Evolutionary conservation across 1,284 basidiomycete species (phyloP).

Genomic region (Ganoderma lucidum): DNA sequence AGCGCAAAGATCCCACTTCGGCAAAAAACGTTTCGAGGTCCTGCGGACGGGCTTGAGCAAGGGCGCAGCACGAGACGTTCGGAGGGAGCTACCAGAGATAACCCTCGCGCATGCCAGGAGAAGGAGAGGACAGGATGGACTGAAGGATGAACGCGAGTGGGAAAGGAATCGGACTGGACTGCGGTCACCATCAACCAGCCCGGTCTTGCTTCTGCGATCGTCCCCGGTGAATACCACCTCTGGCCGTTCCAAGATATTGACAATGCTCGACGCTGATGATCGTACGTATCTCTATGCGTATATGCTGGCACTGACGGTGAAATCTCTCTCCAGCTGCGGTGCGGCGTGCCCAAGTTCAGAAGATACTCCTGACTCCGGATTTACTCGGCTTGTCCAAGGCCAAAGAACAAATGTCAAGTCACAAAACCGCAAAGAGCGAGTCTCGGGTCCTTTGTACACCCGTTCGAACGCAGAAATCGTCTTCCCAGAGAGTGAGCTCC

Average conservation of each 20-base stretch:
- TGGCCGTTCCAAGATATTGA: conserved; percentile 33
- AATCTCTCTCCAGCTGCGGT: conserved; percentile 38
- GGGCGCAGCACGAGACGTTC: conserved; percentile 4
- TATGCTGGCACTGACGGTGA: conserved; percentile 5
- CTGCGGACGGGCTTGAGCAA: conserved; percentile 48
- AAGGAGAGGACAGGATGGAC: conserved; percentile 12
- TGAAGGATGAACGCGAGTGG: background rate
- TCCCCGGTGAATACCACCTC: conserved; percentile 12
- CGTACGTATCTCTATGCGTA: conserved; percentile 32
- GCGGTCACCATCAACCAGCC: background rate
- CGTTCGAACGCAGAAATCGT: background rate
- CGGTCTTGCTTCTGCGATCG: conserved; percentile 11
- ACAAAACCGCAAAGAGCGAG: background rate
- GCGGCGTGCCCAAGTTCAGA: conserved; percentile 17
- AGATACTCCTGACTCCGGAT: conserved; percentile 28
- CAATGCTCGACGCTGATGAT: conserved; percentile 35
- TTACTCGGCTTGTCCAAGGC: conserved; percentile 21
- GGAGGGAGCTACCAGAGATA: conserved; percentile 27
- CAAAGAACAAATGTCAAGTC: background rate
- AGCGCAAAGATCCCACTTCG: conserved; percentile 62
- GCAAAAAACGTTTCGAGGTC: conserved; percentile 60
- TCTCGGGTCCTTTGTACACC: background rate
- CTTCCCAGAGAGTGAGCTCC: background rate
- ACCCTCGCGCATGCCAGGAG: conserved; percentile 38
- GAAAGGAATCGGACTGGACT: background rate